These are phyloP conservation scores for Colletotrichum euphorbiae DNA, from an alignment of 2,329 filamentous ascomycete genomes.

Conservation along the genomic window DNA sequence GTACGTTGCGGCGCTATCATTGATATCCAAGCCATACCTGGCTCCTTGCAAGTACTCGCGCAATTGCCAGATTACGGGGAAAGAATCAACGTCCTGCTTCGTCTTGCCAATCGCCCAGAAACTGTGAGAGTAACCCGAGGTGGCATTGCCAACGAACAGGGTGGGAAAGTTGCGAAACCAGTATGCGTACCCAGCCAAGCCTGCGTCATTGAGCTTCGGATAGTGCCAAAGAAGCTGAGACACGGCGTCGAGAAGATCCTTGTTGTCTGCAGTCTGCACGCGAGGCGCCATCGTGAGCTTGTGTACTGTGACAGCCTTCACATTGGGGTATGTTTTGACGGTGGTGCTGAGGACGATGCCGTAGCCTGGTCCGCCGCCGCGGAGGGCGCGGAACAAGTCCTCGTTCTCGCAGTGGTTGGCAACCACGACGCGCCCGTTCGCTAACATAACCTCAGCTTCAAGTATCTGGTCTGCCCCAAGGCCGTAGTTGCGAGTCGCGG, in stretches of 20 bases:
- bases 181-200: constrained; percentile 46
- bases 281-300: constrained; percentile 43
- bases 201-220: constrained; percentile 47
- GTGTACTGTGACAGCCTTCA: constrained; percentile 44
- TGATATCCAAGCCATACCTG: constrained; percentile 39
- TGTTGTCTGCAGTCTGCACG: constrained; percentile 42
- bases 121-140: constrained; percentile 46
- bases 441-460: constrained; percentile 54
- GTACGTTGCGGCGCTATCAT: constrained; percentile 43
- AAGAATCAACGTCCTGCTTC: constrained; percentile 41
- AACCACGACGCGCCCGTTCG: constrained; percentile 49
- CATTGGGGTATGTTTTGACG: constrained; percentile 60
- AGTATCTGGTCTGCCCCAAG: constrained; percentile 58
- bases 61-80: constrained; percentile 38
- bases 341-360: constrained; percentile 67
- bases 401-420: constrained; percentile 49
- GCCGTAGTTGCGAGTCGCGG: constrained; percentile 53
- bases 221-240: constrained; percentile 47
- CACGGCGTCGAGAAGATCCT: constrained; percentile 44
- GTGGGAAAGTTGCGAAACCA: constrained; percentile 46
- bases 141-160: constrained; percentile 43
- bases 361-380: constrained; percentile 56
- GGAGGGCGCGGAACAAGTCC: constrained; percentile 54
- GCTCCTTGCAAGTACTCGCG: constrained; percentile 36
- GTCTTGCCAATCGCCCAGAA: constrained; percentile 46